These are phyloP conservation scores for Saccharomycopsis hybrid DNA, from an alignment of 1,139 yeast species.

Conservation along the genomic window DNA sequence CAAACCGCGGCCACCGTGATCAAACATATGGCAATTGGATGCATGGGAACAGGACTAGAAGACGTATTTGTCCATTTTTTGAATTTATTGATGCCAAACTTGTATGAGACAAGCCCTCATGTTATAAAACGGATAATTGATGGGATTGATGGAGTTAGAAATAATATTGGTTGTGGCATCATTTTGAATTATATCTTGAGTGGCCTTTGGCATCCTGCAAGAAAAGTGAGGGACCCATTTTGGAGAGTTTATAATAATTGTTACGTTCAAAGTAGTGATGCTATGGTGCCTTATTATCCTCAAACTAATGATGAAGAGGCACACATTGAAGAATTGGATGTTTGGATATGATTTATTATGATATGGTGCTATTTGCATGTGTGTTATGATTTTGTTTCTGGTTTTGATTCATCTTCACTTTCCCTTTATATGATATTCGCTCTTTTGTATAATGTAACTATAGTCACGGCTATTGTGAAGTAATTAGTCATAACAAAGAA, in stretches of 20 bases:
- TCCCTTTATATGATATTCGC: too few relatives aligned
- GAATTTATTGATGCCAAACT: conserved; percentile 73
- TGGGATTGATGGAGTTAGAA: conserved; percentile 68
- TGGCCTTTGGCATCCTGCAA: conserved; percentile 91
- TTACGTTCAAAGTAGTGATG: conserved; percentile 67
- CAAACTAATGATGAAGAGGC: conserved; percentile 29
- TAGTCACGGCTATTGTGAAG: too few relatives aligned
- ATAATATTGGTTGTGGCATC: conserved; percentile 70
- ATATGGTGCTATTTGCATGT: too few relatives aligned
- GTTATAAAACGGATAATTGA: conserved; percentile 80
- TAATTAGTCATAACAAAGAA: too few relatives aligned
- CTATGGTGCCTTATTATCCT: conserved; percentile 83
- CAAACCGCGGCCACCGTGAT: conserved; percentile 93
- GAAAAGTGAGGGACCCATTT: conserved; percentile 75
- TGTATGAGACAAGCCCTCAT: conserved; percentile 92
- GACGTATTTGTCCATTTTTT: conserved; percentile 71
- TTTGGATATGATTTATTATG: conserved; percentile 33
- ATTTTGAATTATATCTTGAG: conserved; percentile 75
- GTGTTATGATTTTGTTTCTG: too few relatives aligned
- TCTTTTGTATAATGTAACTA: too few relatives aligned
- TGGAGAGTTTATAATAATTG: conserved; percentile 81
- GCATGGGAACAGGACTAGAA: conserved; percentile 68
- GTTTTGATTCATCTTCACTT: too few relatives aligned
- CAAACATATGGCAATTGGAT: conserved; percentile 73
- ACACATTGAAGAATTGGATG: conserved; percentile 37